phyloP scores from a whole-genome alignment of 2,329 filamentous ascomycete species.

The Cryphonectria parasitica region DNA sequence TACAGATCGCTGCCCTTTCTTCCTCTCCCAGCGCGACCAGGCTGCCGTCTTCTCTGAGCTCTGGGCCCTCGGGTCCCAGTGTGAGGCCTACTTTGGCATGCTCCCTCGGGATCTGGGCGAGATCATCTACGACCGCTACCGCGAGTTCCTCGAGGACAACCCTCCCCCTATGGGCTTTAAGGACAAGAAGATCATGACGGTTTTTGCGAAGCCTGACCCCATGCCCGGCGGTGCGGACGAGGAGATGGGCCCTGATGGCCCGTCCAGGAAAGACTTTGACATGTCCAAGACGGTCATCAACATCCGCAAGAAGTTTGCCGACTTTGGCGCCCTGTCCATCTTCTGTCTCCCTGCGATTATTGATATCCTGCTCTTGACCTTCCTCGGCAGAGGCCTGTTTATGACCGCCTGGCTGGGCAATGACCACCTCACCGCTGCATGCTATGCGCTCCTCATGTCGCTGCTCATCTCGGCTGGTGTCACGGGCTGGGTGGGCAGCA shows the following conservation, averaged over 20 bases:
- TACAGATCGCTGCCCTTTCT: constrained; percentile 63
- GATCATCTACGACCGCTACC: constrained; percentile 41
- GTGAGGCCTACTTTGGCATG: constrained; percentile 65
- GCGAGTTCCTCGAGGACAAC: constrained; percentile 34
- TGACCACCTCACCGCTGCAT: constrained; percentile 56
- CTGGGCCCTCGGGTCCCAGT: constrained; percentile 65
- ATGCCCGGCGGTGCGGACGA: constrained; percentile 1
- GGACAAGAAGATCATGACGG: constrained; percentile 40
- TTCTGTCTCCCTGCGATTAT: constrained; percentile 66
- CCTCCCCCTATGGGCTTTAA: constrained; percentile 35
- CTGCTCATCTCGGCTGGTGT: constrained; percentile 63
- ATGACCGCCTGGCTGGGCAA: constrained; percentile 60
- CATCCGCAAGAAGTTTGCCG: constrained; percentile 40
- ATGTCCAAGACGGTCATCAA: constrained; percentile 29
- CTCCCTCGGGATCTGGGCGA: constrained; percentile 52
- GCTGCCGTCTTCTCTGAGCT: constrained; percentile 67
- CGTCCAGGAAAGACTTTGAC: constrained; percentile 30
- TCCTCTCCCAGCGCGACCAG: constrained; percentile 64
- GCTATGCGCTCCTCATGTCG: constrained; percentile 60
- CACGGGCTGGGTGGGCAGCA: constrained; percentile 66
- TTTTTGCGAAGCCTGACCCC: constrained; percentile 39
- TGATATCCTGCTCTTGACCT: constrained; percentile 62
- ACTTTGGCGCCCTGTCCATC: constrained; percentile 61
- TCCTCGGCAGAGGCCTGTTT: constrained; percentile 63
- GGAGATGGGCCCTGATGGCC: constrained; percentile 30